Base-by-base conservation (phyloP, 257 asterid species). In the Rauvolfia tetraphylla region DNA sequence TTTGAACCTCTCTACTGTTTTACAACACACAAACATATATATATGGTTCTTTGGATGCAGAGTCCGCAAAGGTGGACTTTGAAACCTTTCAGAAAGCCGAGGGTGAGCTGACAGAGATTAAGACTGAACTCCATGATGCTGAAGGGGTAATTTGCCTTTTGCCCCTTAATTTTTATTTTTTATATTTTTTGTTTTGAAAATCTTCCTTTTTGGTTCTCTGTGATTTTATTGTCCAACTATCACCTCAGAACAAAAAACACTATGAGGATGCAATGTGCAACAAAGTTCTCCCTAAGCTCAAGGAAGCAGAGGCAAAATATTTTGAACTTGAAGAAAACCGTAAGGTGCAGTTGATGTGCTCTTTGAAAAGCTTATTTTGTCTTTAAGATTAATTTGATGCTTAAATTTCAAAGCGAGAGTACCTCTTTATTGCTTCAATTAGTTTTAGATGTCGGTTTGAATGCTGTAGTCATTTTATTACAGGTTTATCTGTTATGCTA, bases 11-110 rank as follows among this genome's bases (percentile, higher is more conserved):
- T 81, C 68, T 68, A 59, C 53, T 71, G 72, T 48, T 82, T 81
- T 73, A 36, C 75, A 34, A n/a, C n/a, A n/a, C n/a, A n/a, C n/a
- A n/a, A n/a, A n/a, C n/a, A n/a, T n/a, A n/a, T n/a, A n/a, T n/a
- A n/a, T n/a, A n/a, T n/a, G n/a, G 62, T 71, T 73, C 73, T 66
- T 63, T 77, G 33, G 78, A 68, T 79, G 78, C 80, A 94, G 98
- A 85, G 75, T 92, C 97, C 7, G 92, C 93, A 72, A 87, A 85
- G 81, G 84, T 79, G 67, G 98, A 91, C 49, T 73, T 87, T 73
- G 91, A 90, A 59, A 93, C 92, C 71, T 83, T 90, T 79, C 89
- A 80, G 36, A 85, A 83, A 82, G 97, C 97, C 58, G 98, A 95
- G 82, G 61, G 71, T 29, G 91, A 90, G 80, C 81, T 92, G 69